These are phyloP conservation scores for Hygrophoropsis aurantiaca DNA, from an alignment of 768 basidiomycete genomes.

Conservation along the genomic window DNA sequence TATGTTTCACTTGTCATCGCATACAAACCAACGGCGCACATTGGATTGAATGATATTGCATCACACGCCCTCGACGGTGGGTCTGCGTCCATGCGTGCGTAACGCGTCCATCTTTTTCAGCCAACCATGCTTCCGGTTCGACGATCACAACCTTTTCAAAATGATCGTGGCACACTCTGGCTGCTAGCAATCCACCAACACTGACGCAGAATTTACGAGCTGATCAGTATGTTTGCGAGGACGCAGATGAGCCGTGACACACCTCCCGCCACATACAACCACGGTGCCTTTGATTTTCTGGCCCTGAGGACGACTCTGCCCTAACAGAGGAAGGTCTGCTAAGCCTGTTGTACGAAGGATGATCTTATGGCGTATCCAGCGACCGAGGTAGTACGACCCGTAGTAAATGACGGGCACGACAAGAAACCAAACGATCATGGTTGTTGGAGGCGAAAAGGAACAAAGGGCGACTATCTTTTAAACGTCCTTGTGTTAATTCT, in stretches of 20 bases:
- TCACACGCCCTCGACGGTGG: constrained; percentile 18
- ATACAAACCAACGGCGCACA: not conserved
- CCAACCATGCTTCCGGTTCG: constrained; percentile 31
- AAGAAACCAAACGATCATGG: too few relatives aligned
- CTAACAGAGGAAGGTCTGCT: not conserved
- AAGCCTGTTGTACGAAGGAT: not conserved
- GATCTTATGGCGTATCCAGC: too few relatives aligned
- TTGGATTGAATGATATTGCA: constrained; percentile 25
- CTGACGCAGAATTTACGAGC: too few relatives aligned
- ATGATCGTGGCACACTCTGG: constrained; percentile 32
- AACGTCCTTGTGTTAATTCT: too few relatives aligned
- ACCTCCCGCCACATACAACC: constrained; percentile 3
- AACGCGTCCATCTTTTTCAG: constrained; percentile 17
- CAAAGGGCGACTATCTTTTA: too few relatives aligned
- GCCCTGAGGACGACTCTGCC: not conserved
- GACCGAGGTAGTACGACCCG: too few relatives aligned
- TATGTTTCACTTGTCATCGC: too few relatives aligned
- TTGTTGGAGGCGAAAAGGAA: too few relatives aligned
- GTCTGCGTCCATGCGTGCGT: constrained; percentile 15
- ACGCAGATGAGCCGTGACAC: not conserved
- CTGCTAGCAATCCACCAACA: constrained; percentile 30
- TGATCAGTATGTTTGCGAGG: too few relatives aligned
- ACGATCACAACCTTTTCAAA: constrained; percentile 32
- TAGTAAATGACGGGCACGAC: too few relatives aligned
- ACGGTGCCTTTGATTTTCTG: constrained; percentile 1